Conservation (phyloP, 495 filamentous ascomycete genomes). For the Penicillium pancosmium region DNA sequence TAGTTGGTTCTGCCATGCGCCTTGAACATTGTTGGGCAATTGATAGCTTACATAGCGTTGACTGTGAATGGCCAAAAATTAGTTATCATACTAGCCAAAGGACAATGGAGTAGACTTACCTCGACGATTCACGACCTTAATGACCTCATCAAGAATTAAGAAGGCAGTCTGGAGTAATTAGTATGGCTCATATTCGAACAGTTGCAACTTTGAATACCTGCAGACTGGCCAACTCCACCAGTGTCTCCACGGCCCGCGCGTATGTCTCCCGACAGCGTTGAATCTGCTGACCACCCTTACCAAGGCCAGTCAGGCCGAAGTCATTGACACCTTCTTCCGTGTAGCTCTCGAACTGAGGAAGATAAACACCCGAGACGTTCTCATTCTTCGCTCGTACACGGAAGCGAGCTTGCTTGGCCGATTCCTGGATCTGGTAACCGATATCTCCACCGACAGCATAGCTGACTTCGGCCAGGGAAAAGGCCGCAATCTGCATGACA, state of each 20-base stretch:
- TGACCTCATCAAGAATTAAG: conserved; percentile 96
- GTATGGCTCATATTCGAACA: neutral
- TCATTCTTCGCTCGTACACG: conserved; percentile 92
- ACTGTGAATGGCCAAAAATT: conserved; percentile 53
- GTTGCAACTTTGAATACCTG: conserved; percentile 55
- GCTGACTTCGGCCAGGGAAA: conserved; percentile 96
- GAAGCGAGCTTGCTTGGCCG: conserved; percentile 88
- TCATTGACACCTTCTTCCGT: conserved; percentile 86
- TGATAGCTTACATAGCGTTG: conserved; percentile 80
- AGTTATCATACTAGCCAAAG: conserved; percentile 12
- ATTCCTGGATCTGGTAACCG: conserved; percentile 95
- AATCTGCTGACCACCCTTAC: conserved; percentile 97
- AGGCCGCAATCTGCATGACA: conserved; percentile 98
- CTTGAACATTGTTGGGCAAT: neutral
- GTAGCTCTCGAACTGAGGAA: conserved; percentile 89
- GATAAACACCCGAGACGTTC: conserved; percentile 94
- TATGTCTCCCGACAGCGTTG: conserved; percentile 95
- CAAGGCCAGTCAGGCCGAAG: conserved; percentile 93
- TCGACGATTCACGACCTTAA: conserved; percentile 98
- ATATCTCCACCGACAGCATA: conserved; percentile 97
- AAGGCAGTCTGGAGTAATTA: conserved; percentile 75
- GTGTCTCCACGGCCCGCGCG: conserved; percentile 91
- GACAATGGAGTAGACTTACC: conserved; percentile 48
- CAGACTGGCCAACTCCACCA: conserved; percentile 94
- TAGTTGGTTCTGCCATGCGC: conserved; percentile 16